A percentile compares a stretch with the other conserved stretches of the same genome.
phyloP scores from a whole-genome alignment of 1,139 yeast species.

The Citeromyces siamensis region DNA sequence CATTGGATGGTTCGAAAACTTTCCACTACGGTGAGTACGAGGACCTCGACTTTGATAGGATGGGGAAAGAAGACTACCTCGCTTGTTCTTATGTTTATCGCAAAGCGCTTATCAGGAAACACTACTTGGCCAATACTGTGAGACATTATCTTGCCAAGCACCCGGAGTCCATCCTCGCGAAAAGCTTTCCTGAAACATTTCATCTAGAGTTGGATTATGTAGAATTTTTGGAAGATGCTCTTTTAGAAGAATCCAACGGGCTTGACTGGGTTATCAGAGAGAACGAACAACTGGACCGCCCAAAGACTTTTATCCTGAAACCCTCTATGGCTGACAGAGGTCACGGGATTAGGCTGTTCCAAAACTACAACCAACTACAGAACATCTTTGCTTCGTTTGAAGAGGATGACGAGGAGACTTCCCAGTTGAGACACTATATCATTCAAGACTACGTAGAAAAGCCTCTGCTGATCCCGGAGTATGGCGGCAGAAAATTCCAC shows the following conservation, averaged over 20 bases:
- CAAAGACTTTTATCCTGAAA: conserved; percentile 71
- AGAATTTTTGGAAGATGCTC: conserved; percentile 84
- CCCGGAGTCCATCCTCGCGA: conserved; percentile 48
- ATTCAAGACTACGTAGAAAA: conserved; percentile 65
- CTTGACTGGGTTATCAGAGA: conserved; percentile 62
- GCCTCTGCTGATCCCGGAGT: conserved; percentile 54
- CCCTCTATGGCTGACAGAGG: conserved; percentile 98
- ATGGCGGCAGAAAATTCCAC: conserved; percentile 73
- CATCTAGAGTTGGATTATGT: conserved; percentile 91
- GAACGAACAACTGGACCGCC: conserved; percentile 21
- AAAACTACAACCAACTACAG: conserved; percentile 69
- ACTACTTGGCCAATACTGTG: conserved; percentile 72
- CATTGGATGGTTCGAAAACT: conserved; percentile 20
- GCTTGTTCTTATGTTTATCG: conserved; percentile 76
- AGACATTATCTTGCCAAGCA: conserved; percentile 62
- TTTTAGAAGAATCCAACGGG: conserved; percentile 78
- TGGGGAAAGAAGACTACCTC: conserved; percentile 38
- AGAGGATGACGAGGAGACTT: conserved; percentile 56
- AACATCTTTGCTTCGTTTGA: conserved; percentile 77
- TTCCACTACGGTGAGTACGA: conserved; percentile 90
- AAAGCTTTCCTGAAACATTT: conserved; percentile 63
- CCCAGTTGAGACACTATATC: conserved; percentile 83
- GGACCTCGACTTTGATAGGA: conserved; percentile 62
- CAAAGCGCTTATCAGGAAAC: conserved; percentile 84
- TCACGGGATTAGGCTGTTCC: conserved; percentile 82